Base-by-base conservation (phyloP, 2,329 filamentous ascomycete species). In the Phyllosticta citribraziliensis region DNA sequence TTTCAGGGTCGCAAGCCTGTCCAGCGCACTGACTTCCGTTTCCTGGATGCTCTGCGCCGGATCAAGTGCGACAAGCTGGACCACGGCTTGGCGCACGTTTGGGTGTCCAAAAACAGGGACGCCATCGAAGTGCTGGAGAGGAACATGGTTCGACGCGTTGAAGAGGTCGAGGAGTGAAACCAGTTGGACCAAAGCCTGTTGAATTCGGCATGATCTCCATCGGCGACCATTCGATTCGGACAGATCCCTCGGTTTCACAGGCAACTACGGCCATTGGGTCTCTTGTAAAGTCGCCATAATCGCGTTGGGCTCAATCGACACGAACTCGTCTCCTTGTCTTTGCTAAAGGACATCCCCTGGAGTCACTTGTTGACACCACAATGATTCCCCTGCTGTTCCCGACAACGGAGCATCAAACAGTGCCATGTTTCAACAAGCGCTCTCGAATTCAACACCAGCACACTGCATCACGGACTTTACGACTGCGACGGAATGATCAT, bases 1-100 rank as follows among this genome's bases (percentile, higher is more conserved):
- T 80, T 80, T 62, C 66, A 69, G 52, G 79, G 79, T 52, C 74
- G 78, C 10, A 69, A 69, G 20, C 57, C 65, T 14, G 56, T 78
- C 9, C 57, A 60, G 19, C 66, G 67, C 35, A 67, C 67, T 2
- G 78, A 79, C 61, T 66, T 70, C 61, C 73, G 72, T 54, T 80
- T 81, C 61, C 65, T 80, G 50, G 71, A 74, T 60, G 74, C 76
- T 60, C 67, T 81, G 17, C 74, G 72, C 62, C 68, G 73, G 33
- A 70, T 81, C 64, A 75, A 76, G 63, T 76, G 74, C 2, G 75
- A 80, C 60, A 67, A 74, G 5, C 1, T 40, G 33, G 5, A 5
- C 11, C 12, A 11, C 33, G 12, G 5, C 33, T 17, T 12, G 11
- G 33, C 11, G 11, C 33, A 40, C 14, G 10, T 5, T 12, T 12